A percentile compares a stretch with the other conserved stretches of the same genome.
Conservation (phyloP, 2,329 filamentous ascomycete species). For the Apiospora sp. region DNA sequence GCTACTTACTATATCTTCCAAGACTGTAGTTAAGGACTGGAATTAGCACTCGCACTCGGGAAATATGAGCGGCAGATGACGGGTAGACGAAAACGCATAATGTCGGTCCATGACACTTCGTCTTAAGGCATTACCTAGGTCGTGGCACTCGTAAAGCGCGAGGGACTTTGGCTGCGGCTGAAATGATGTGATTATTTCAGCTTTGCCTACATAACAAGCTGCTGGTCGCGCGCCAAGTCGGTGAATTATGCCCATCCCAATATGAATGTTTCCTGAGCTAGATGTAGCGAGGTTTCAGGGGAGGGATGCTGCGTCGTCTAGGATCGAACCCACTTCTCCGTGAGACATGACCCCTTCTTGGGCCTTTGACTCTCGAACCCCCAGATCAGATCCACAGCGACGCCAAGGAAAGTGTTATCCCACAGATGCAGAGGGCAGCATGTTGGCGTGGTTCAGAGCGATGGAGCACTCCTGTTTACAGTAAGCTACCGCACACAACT, state of each 20-base stretch:
- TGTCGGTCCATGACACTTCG: background rate
- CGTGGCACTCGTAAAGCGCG: background rate
- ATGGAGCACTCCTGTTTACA: slow-evolving; percentile 8
- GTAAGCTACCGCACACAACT: background rate
- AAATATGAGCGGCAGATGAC: background rate
- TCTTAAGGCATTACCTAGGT: background rate
- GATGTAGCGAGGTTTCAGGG: slow-evolving; percentile 15
- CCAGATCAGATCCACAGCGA: background rate
- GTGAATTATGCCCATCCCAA: slow-evolving; percentile 4
- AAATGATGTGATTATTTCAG: background rate
- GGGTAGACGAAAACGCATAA: background rate
- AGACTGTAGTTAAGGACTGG: background rate
- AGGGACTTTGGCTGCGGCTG: background rate
- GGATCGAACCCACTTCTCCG: background rate
- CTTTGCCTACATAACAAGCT: background rate
- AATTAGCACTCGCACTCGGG: background rate
- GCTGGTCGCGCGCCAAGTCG: slow-evolving; percentile 2
- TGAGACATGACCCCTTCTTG: background rate
- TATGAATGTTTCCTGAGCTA: background rate
- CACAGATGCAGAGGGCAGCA: background rate
- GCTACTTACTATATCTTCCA: background rate
- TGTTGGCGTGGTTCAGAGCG: background rate
- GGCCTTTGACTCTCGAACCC: background rate
- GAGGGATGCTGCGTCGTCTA: background rate
- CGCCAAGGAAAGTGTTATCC: background rate